A percentile compares a stretch with the other conserved stretches of the same genome.
These are phyloP conservation scores for Penicillium brevicompactum DNA, from an alignment of 2,329 filamentous ascomycete genomes.

Conservation along the genomic window DNA sequence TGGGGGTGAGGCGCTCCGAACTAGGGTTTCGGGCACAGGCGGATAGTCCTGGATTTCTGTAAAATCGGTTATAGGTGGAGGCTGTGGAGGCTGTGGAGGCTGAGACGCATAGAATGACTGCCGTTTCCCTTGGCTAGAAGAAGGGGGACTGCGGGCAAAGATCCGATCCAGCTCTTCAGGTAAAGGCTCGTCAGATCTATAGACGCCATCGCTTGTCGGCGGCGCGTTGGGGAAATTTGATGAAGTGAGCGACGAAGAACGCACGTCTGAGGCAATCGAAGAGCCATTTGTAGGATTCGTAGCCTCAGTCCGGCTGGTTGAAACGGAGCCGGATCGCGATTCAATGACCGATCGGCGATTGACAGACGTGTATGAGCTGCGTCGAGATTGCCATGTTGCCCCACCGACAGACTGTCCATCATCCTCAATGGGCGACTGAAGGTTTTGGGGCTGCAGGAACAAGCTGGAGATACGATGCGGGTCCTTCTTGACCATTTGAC, in stretches of 20 bases:
- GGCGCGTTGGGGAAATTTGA: slow-evolving; percentile 21
- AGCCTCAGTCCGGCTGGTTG: slow-evolving; percentile 30
- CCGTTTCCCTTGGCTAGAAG: slow-evolving; percentile 27
- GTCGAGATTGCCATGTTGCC: slow-evolving; percentile 28
- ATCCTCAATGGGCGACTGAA: slow-evolving; percentile 27
- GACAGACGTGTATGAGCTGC: slow-evolving; percentile 33
- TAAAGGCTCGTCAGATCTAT: slow-evolving; percentile 17
- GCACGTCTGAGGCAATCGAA: slow-evolving; percentile 12
- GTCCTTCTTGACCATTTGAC: slow-evolving; percentile 39
- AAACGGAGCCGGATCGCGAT: slow-evolving; percentile 33
- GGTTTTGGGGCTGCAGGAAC: slow-evolving; percentile 30
- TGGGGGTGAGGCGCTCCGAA: slow-evolving; percentile 36
- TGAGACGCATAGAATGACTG: slow-evolving; percentile 27
- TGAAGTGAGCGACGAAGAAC: slow-evolving; percentile 18
- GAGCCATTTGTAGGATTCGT: slow-evolving; percentile 15
- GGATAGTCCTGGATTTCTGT: slow-evolving; percentile 20
- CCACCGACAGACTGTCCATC: slow-evolving; percentile 21
- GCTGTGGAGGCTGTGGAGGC: slow-evolving; percentile 5
- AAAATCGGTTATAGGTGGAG: slow-evolving; percentile 10
- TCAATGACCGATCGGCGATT: slow-evolving; percentile 33
- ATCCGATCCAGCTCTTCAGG: slow-evolving; percentile 12
- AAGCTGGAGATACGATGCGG: slow-evolving; percentile 36
- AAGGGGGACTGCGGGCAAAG: slow-evolving; percentile 21
- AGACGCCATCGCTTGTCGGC: slow-evolving; percentile 9
- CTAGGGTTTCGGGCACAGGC: slow-evolving; percentile 28